Conservation (phyloP, 2,329 filamentous ascomycete species). For the Cladorrhinum sp. region DNA sequence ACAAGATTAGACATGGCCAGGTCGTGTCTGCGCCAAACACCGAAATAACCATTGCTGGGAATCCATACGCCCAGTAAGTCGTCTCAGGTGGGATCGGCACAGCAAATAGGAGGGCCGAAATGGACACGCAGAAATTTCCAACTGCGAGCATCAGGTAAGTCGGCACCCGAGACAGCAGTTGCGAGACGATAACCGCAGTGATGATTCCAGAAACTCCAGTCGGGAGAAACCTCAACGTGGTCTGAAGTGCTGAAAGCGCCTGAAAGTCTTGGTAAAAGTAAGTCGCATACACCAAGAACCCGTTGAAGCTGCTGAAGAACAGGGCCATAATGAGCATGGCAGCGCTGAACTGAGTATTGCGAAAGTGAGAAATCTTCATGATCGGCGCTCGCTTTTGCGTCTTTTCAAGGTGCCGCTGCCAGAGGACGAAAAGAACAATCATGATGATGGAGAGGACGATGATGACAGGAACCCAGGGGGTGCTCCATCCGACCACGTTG, state of each 20-base stretch:
- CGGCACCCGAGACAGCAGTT: conserved; percentile 55
- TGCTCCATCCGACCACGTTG: conserved; percentile 65
- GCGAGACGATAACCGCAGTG: conserved; percentile 54
- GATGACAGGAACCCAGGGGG: conserved; percentile 58
- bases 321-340: conserved; percentile 64
- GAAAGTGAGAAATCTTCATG: conserved; percentile 66
- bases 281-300: conserved; percentile 64
- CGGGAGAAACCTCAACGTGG: conserved; percentile 66
- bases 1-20: conserved; percentile 63
- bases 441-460: conserved; percentile 58
- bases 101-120: conserved; percentile 60
- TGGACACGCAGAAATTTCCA: conserved; percentile 54
- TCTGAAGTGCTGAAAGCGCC: conserved; percentile 59
- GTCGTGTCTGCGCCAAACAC: conserved; percentile 66
- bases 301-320: conserved; percentile 67
- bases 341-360: conserved; percentile 56
- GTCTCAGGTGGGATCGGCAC: conserved; percentile 58
- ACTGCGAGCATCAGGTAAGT: conserved; percentile 56
- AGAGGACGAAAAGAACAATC: conserved; percentile 54
- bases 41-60: conserved; percentile 63
- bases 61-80: conserved; percentile 64
- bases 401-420: conserved; percentile 59
- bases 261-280: conserved; percentile 70
- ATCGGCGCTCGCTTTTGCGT: conserved; percentile 51
- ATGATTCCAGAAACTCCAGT: conserved; percentile 58